These are phyloP conservation scores for Populus euphratica DNA, from an alignment of 345 rosid species.

Conservation along the genomic window DNA sequence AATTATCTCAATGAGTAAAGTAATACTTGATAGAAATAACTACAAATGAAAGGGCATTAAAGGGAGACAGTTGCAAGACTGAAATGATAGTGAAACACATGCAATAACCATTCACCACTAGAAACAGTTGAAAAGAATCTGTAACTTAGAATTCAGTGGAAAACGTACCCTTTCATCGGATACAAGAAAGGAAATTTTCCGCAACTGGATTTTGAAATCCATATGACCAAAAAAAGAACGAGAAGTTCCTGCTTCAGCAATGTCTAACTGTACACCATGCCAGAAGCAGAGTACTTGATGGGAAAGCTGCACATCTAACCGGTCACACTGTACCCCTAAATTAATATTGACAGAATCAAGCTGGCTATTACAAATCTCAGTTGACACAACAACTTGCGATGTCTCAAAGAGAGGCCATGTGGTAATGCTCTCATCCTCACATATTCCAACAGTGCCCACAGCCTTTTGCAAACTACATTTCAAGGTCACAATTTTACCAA, in stretches of 20 bases:
- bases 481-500: conserved; percentile 43
- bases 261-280: conserved; percentile 46
- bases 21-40: neutral
- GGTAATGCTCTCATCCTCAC: conserved; percentile 33
- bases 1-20: neutral
- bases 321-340: conserved; percentile 49
- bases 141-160: neutral
- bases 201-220: conserved; percentile 45
- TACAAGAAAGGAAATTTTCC: conserved; percentile 61
- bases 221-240: conserved; percentile 37
- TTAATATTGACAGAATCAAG: conserved; percentile 29
- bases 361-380: conserved; percentile 41
- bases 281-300: conserved; percentile 68
- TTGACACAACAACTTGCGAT: conserved; percentile 41
- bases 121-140: neutral
- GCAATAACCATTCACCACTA: conserved; percentile 8
- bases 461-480: conserved; percentile 48
- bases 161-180: conserved; percentile 84
- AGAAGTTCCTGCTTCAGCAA: conserved; percentile 52
- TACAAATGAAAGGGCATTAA: neutral
- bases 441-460: conserved; percentile 39
- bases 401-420: conserved; percentile 65
- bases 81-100: neutral
- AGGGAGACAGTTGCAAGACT: no score
- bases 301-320: conserved; percentile 58